Evolutionary conservation across 2,329 filamentous ascomycete genomes (phyloP).

Genomic region (Fusarium pseudoanthophilum): DNA sequence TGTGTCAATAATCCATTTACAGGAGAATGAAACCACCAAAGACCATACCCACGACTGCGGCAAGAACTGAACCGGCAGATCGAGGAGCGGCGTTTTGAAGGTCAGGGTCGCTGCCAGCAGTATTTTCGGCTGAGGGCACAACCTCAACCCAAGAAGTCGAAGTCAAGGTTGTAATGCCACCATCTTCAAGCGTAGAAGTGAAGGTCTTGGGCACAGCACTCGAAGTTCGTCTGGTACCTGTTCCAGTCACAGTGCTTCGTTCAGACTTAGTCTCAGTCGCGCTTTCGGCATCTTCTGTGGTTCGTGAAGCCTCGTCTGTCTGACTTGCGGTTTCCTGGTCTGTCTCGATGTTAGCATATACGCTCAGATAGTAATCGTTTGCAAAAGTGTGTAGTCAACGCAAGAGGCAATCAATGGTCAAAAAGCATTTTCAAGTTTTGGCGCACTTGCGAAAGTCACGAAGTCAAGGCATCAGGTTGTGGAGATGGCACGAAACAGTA

Average conservation of each 20-base stretch:
- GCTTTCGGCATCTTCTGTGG: constrained; percentile 29
- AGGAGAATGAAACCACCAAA: constrained; percentile 45
- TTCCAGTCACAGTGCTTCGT: constrained; percentile 48
- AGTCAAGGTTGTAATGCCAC: constrained; percentile 58
- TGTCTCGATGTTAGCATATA: constrained; percentile 21
- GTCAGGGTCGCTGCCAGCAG: constrained; percentile 45
- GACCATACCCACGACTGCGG: constrained; percentile 44
- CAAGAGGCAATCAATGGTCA: constrained; percentile 5
- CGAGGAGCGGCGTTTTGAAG: constrained; percentile 53
- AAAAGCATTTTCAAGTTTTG: constrained; percentile 1
- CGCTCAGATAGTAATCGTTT: background rate
- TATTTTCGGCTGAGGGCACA: constrained; percentile 49
- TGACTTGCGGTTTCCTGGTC: constrained; percentile 20
- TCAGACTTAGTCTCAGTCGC: constrained; percentile 37
- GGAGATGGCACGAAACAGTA: constrained; percentile 23
- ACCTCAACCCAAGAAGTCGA: constrained; percentile 62
- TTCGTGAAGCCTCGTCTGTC: constrained; percentile 34
- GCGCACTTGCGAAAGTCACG: constrained; percentile 41
- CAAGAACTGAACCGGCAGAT: constrained; percentile 39
- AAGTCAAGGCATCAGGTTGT: constrained; percentile 2
- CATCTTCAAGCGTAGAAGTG: constrained; percentile 59
- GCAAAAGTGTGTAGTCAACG: constrained; percentile 15
- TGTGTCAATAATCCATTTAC: constrained; percentile 21
- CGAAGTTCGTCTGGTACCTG: constrained; percentile 49
- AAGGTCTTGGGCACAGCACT: constrained; percentile 53